phyloP scores from a whole-genome alignment of 2,329 filamentous ascomycete species.

The Trichoderma semiorbis region DNA sequence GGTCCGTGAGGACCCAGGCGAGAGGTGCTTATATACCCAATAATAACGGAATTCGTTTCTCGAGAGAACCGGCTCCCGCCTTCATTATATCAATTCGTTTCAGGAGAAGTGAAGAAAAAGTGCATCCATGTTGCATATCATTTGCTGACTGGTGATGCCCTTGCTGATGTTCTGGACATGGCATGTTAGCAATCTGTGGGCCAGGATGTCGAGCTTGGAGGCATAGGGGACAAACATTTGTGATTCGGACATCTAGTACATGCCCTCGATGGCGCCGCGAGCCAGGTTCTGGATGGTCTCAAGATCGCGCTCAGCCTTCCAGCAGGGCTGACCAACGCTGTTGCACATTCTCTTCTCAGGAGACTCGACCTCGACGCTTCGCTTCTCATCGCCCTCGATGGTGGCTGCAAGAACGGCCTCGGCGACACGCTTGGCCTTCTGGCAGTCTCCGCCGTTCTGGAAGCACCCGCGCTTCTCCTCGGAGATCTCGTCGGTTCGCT shows the following conservation, averaged over 20 bases:
- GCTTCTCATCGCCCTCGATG: constrained; percentile 30
- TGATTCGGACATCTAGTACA: background rate
- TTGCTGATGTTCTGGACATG: background rate
- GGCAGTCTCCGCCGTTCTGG: constrained; percentile 32
- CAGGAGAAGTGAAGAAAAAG: constrained; percentile 1
- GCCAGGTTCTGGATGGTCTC: constrained; percentile 11
- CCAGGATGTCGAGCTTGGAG: too few species aligned
- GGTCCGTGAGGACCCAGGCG: background rate
- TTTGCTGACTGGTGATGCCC: background rate
- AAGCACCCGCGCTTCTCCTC: constrained; percentile 25
- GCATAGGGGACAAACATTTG: background rate
- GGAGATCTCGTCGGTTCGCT: constrained; percentile 33
- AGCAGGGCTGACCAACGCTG: constrained; percentile 32
- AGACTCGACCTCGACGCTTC: constrained; percentile 20
- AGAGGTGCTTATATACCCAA: background rate
- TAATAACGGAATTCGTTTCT: background rate
- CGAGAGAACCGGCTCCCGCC: background rate
- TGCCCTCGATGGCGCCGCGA: constrained; percentile 5
- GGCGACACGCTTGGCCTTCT: constrained; percentile 38
- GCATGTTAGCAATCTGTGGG: background rate
- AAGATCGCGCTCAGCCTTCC: constrained; percentile 32
- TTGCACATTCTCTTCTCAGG: constrained; percentile 24
- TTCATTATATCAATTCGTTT: background rate
- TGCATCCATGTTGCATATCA: background rate
- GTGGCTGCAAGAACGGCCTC: constrained; percentile 35